Evolutionary conservation across 2,329 filamentous ascomycete genomes (phyloP).

Genomic region (Beauveria sp.): DNA sequence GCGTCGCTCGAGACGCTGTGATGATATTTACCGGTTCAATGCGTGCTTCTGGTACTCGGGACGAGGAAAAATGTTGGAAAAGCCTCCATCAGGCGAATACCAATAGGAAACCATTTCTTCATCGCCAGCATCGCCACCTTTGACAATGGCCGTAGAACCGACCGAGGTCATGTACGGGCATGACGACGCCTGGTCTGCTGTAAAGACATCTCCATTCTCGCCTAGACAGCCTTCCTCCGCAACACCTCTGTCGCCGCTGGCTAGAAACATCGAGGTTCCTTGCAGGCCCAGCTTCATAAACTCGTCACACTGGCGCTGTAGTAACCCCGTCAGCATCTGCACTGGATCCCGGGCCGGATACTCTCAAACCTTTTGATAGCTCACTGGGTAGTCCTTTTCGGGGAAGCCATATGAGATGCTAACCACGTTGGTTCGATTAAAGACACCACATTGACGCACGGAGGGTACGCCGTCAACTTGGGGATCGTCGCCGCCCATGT

Average conservation of each 20-base stretch:
- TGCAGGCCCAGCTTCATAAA: conserved; percentile 39
- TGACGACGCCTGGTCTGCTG: conserved; percentile 29
- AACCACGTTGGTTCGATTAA: conserved; percentile 24
- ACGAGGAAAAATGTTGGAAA: conserved; percentile 33
- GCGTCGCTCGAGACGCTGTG: too few relatives aligned
- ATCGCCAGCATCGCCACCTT: conserved; percentile 34
- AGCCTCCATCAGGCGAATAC: conserved; percentile 26
- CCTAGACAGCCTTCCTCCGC: conserved; percentile 18
- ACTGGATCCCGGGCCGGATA: background rate
- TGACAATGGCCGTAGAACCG: conserved; percentile 39
- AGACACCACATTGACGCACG: conserved; percentile 23
- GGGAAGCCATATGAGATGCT: conserved; percentile 37
- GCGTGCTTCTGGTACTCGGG: conserved; percentile 38
- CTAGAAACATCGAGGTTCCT: conserved; percentile 32
- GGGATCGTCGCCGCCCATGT: conserved; percentile 37
- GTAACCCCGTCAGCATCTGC: background rate
- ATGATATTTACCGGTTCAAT: conserved; percentile 24
- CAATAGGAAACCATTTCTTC: conserved; percentile 35
- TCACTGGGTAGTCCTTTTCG: conserved; percentile 36
- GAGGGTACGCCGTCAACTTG: conserved; percentile 39
- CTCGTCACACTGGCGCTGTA: conserved; percentile 31
- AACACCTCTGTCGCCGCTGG: conserved; percentile 33
- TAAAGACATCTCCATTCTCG: conserved; percentile 16
- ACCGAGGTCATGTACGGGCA: conserved; percentile 41
- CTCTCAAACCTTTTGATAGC: conserved; percentile 29